Conservation (phyloP, 2,329 filamentous ascomycete genomes). For the Fusarium succisae region DNA sequence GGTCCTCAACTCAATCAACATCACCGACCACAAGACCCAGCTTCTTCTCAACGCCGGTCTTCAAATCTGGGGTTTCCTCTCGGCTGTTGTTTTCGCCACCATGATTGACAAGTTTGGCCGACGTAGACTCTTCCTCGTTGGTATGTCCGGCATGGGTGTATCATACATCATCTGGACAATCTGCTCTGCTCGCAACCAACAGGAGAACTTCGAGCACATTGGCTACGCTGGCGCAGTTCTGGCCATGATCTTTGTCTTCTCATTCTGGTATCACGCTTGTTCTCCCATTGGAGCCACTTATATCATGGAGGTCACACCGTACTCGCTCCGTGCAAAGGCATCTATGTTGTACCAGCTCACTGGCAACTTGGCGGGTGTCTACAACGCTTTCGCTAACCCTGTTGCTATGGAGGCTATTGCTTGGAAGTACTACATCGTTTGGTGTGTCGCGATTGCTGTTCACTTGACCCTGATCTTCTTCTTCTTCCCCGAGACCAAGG, state of each 20-base stretch:
- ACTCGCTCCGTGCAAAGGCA: constrained; percentile 44
- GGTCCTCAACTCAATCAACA: constrained; percentile 52
- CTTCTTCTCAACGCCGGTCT: constrained; percentile 45
- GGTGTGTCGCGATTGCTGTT: constrained; percentile 46
- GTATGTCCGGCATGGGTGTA: constrained; percentile 48
- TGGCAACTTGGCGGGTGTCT: constrained; percentile 42
- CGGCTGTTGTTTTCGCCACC: constrained; percentile 47
- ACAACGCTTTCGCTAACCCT: constrained; percentile 56
- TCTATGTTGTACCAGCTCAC: constrained; percentile 45
- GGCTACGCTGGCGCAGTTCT: constrained; percentile 56
- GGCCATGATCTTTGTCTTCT: constrained; percentile 46
- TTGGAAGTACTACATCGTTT: constrained; percentile 58
- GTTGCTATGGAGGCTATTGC: constrained; percentile 52
- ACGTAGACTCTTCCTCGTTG: constrained; percentile 52
- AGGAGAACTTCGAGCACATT: constrained; percentile 34
- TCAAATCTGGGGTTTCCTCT: constrained; percentile 49
- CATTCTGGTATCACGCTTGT: constrained; percentile 44
- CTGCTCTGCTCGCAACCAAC: constrained; percentile 49
- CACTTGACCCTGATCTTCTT: constrained; percentile 42
- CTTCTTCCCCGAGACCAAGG: constrained; percentile 41
- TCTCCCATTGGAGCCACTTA: constrained; percentile 56
- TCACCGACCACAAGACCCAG: constrained; percentile 46
- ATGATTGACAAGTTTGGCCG: constrained; percentile 54
- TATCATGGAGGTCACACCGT: constrained; percentile 55
- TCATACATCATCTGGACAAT: constrained; percentile 54